Evolutionary conservation across 495 filamentous ascomycete species (phyloP).

Genomic region (Stereocaulon alpinum): DNA sequence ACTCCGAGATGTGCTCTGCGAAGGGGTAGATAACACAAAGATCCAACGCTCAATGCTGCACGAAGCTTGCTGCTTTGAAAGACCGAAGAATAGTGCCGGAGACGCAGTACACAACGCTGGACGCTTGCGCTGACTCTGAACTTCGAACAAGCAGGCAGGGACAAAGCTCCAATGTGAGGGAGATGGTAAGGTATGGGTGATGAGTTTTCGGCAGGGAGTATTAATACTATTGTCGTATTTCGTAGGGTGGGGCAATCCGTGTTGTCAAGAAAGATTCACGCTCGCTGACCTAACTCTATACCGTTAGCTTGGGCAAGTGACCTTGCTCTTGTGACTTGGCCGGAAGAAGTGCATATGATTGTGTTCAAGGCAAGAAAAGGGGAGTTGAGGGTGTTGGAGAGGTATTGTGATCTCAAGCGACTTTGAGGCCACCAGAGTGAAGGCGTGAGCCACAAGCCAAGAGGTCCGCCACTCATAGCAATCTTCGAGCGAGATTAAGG

Average conservation of each 20-base stretch:
- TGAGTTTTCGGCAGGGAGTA: background rate
- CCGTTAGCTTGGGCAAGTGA: slow-evolving; percentile 10
- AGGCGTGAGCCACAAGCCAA: background rate
- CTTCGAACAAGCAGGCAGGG: background rate
- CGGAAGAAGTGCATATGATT: background rate
- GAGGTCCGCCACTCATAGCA: background rate
- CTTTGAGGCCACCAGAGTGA: background rate
- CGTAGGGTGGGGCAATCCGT: slow-evolving; percentile 7
- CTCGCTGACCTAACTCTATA: slow-evolving; percentile 11
- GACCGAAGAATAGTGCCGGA: slow-evolving; percentile 7
- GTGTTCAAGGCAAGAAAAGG: background rate
- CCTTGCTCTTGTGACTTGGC: background rate
- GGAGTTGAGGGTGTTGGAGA: background rate
- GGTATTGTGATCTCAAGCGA: background rate
- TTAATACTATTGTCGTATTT: slow-evolving; percentile 10
- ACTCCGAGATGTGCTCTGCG: background rate
- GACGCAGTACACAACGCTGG: slow-evolving; percentile 4
- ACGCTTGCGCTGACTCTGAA: slow-evolving; percentile 7
- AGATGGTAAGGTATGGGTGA: background rate
- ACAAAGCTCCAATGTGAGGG: background rate
- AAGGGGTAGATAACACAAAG: background rate
- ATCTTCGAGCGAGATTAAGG: background rate
- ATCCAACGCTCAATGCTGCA: slow-evolving; percentile 12
- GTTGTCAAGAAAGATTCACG: slow-evolving; percentile 11
- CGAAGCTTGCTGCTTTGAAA: slow-evolving; percentile 3